phyloP scores from a whole-genome alignment of 1,284 basidiomycete genomes.

The Irpex rosettiformis region DNA sequence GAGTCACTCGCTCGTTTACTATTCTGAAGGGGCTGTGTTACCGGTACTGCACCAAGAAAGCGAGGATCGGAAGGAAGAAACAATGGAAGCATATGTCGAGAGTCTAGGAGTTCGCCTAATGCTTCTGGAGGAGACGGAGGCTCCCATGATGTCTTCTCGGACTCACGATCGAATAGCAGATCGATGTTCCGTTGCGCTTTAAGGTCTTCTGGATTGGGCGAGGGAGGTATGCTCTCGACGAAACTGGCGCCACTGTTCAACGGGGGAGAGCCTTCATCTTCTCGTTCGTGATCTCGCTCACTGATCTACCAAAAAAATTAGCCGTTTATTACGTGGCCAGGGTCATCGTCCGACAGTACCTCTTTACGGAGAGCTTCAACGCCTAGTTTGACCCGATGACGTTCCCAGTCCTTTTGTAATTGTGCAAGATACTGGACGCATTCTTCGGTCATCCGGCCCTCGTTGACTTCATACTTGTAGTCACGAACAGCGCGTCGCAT shows the following conservation, averaged over 20 bases:
- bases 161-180: conserved; percentile 67
- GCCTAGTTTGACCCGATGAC: conserved; percentile 78
- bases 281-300: conserved; percentile 46
- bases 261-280: conserved; percentile 40
- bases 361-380: conserved; percentile 79
- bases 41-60: conserved; percentile 70
- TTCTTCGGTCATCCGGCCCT: conserved; percentile 90
- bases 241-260: conserved; percentile 37
- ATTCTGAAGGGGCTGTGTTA: conserved; percentile 36
- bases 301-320: conserved; percentile 46
- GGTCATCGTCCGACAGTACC: conserved; percentile 36
- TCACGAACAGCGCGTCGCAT: conserved; percentile 92
- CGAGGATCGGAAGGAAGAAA: conserved; percentile 78
- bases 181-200: conserved; percentile 64
- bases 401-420: conserved; percentile 95
- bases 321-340: conserved; percentile 4
- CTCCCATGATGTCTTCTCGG: conserved; percentile 68
- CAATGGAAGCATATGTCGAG: conserved; percentile 89
- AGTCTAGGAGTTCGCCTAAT: conserved; percentile 86
- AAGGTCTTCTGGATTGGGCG: conserved; percentile 29
- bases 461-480: conserved; percentile 94
- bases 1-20: conserved; percentile 28
- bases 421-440: conserved; percentile 92
- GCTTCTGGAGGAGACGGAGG: conserved; percentile 76
- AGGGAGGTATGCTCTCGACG: conserved; percentile 29